Conservation (phyloP, 768 basidiomycete species). For the Lentinula boryana region DNA sequence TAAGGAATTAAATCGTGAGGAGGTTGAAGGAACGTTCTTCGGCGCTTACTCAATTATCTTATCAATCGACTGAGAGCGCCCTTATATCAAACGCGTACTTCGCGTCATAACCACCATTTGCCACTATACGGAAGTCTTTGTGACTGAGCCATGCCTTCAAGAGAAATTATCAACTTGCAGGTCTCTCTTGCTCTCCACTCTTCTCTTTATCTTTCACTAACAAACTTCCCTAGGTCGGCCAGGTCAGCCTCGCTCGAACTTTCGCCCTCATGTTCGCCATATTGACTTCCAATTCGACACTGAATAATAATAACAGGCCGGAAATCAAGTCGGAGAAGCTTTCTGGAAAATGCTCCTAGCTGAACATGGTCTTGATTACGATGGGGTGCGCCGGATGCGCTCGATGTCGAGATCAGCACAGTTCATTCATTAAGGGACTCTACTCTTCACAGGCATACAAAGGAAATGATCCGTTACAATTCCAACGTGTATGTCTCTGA, state of each 20-base stretch:
- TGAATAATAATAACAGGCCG: conserved; percentile 36
- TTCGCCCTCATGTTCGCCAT: conserved; percentile 5
- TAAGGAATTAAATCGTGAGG: background rate
- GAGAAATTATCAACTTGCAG: conserved; percentile 83
- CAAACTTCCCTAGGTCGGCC: conserved; percentile 48
- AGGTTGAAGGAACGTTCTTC: background rate
- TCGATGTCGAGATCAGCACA: conserved; percentile 4
- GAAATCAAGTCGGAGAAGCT: conserved; percentile 74
- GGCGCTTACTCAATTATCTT: background rate
- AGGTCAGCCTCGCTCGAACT: conserved; percentile 42
- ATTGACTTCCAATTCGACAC: background rate
- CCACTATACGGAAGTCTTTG: background rate
- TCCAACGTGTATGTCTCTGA: conserved; percentile 50
- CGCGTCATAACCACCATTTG: background rate
- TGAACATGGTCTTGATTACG: conserved; percentile 76
- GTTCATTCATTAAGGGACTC: background rate
- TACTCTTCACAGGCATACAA: conserved; percentile 46
- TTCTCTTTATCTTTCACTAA: background rate
- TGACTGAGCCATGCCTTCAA: conserved; percentile 36
- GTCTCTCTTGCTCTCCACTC: conserved; percentile 23
- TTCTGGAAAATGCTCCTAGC: conserved; percentile 89
- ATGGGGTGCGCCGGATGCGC: conserved; percentile 45
- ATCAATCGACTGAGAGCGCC: background rate
- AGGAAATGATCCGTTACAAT: conserved; percentile 69
- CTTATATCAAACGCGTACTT: background rate